Evolutionary conservation across 805 yeast genomes (phyloP).

Genomic region (Isabelozyma pseudorhagii): DNA sequence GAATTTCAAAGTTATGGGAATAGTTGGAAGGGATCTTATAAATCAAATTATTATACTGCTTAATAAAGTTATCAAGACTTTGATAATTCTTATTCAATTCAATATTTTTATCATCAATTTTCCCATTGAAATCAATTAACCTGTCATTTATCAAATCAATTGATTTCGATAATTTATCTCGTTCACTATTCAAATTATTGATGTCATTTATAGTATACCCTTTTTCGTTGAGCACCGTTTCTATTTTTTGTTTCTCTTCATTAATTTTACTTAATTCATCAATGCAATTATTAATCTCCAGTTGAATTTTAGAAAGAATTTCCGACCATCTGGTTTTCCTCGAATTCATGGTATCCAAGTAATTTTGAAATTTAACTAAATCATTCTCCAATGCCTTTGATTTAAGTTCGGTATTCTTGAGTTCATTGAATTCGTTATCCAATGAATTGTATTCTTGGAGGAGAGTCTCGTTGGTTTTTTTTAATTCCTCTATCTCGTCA

Average conservation of each 20-base stretch:
- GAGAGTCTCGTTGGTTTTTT: constrained; percentile 38
- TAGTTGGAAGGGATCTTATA: constrained; percentile 41
- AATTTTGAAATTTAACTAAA: constrained; percentile 65
- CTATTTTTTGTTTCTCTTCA: constrained; percentile 36
- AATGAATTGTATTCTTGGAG: constrained; percentile 38
- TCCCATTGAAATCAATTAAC: constrained; percentile 44
- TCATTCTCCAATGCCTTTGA: constrained; percentile 67
- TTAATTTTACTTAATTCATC: constrained; percentile 40
- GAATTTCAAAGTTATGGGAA: constrained; percentile 34
- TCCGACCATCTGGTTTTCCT: constrained; percentile 63
- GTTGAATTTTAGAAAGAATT: constrained; percentile 52
- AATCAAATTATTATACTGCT: constrained; percentile 54
- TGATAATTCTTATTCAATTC: constrained; percentile 50
- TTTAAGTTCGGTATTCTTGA: constrained; percentile 54
- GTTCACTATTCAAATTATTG: constrained; percentile 58
- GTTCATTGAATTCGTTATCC: constrained; percentile 41
- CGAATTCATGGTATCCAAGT: constrained; percentile 63
- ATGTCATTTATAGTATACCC: constrained; percentile 64
- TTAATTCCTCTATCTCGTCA: constrained; percentile 41
- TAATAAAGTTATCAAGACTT: constrained; percentile 48
- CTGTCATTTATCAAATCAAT: constrained; percentile 45
- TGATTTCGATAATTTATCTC: constrained; percentile 54
- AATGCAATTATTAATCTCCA: constrained; percentile 48
- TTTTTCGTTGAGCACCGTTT: constrained; percentile 42
- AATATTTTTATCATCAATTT: constrained; percentile 46